These are phyloP conservation scores for Termitomyces sp. DNA, from an alignment of 1,284 basidiomycete species.

Conservation along the genomic window DNA sequence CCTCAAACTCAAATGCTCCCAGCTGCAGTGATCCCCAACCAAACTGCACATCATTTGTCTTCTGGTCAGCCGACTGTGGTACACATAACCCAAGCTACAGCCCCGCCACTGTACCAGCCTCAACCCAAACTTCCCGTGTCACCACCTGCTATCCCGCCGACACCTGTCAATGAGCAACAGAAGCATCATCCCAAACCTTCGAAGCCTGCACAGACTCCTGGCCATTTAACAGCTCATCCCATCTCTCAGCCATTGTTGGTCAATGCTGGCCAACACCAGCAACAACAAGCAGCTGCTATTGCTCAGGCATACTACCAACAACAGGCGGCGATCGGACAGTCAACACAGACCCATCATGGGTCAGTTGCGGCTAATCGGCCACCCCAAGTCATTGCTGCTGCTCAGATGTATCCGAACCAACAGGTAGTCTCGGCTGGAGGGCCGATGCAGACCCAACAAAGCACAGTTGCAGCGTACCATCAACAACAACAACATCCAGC, in stretches of 20 bases:
- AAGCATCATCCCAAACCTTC: background rate
- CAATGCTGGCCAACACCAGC: background rate
- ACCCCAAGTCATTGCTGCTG: background rate
- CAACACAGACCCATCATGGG: background rate
- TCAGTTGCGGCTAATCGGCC: too few species aligned
- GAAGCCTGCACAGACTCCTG: background rate
- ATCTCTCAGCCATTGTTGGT: background rate
- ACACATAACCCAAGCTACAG: background rate
- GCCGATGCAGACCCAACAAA: background rate
- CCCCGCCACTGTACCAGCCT: slow-evolving; percentile 12
- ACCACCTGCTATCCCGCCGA: slow-evolving; percentile 1
- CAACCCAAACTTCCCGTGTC: slow-evolving; percentile 2
- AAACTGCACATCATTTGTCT: background rate
- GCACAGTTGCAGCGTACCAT: background rate
- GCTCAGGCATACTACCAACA: slow-evolving; percentile 1
- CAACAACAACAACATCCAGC: slow-evolving; percentile 11
- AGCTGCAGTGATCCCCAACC: background rate
- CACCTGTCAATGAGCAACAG: background rate
- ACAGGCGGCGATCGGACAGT: too few species aligned
- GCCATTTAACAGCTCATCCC: background rate
- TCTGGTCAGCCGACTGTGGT: background rate
- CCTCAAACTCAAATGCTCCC: background rate
- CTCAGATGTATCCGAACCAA: background rate
- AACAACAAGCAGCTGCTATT: slow-evolving; percentile 1
- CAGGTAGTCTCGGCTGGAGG: background rate